Evolutionary conservation across 2,329 filamentous ascomycete genomes (phyloP), one percentile per base, ranked within the genome.

Genomic region (Monosporascus sp.): DNA sequence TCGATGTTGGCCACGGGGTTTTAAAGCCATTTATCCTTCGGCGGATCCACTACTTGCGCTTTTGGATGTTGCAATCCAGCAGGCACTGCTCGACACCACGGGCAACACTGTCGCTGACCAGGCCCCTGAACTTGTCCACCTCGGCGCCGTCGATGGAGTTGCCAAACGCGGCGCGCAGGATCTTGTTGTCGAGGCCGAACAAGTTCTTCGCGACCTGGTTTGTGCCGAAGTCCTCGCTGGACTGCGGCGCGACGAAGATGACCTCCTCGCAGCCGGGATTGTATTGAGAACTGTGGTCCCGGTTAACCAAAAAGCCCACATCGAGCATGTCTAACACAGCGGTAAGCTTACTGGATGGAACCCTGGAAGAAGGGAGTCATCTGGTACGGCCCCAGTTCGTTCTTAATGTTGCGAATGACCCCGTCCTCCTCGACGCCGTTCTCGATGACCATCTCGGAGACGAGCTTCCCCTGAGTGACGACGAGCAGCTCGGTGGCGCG

Each of bases 361-460:
- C 80, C 81, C 63, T 76, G 74, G 59, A 76, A 79, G 68, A 82
- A 82, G 47, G 77, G 73, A 3, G 76, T 79, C 68, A 80, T 76
- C 65, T 77, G 72, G 65, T 72, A 72, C 54, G 69, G 64, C 11
- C 59, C 60, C 39, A 82, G 64, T 35, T 60, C 65, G 58, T 68
- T 70, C 49, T 52, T 51, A 53, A 74, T 49, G 52, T 68, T 60
- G 37, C 76, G 69, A 22, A 69, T 69, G 54, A 67, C 66, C 35
- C 63, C 55, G 49, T 68, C 69, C 53, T 70, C 58, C 54, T 69
- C 57, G 48, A 77, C 76, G 39, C 75, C 75, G 65, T 79, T 80
- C 67, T 81, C 79, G 18, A 77, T 71, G 2, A 78, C 68, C 72
- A 81, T 80, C 60, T 79, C 75, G 44, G 76, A 75, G 51, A 77